Evolutionary conservation across 192 early-diverging fungal genomes (phyloP), one percentile per base, ranked within the genome.

Genomic region (Entomortierella lignicola): DNA sequence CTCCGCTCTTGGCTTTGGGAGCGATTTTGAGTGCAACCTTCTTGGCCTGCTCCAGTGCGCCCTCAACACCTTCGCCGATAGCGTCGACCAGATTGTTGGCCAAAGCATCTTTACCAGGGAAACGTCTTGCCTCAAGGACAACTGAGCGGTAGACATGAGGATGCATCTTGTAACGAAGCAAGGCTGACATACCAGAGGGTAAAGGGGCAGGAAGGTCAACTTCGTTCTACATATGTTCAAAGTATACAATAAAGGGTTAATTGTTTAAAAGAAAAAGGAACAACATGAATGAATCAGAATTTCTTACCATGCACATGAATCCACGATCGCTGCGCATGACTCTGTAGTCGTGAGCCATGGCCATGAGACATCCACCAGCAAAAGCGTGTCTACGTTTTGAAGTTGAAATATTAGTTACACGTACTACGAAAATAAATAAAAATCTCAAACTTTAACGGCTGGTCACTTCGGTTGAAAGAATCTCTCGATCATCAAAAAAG

Each of bases 321-420:
- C 92, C 92, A 37, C 88, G 85, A 62, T 93, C 91, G 21, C 85
- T 81, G 3, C 91, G 82, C 92, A 93, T 92, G 8, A 92, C 87
- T 26, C 91, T 87, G 68, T 90, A 89, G 67, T 93, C 92, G 55
- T 87, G 84, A 44, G 82, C 81, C 27, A 86, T 39, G 32, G 86
- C 81, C 23, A 87, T 62, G 77, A 89, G 71, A 70, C 87, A 93
- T 25, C 91, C 92, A 59, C 92, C 92, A 25, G 92, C 92, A 85
- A 93, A 93, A 21, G 91, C 89, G 54, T 93, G 92, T 63, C 61
- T 63, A 63, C 18, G 11, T 32, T 34, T n/a, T n/a, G n/a, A n/a
- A n/a, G n/a, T n/a, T n/a, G n/a, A n/a, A n/a, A n/a, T n/a, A n/a
- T n/a, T n/a, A n/a, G n/a, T n/a, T n/a, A n/a, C n/a, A n/a, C n/a